Evolutionary conservation across 78 protist species (phyloP).

Genomic region (Guillardia theta): DNA sequence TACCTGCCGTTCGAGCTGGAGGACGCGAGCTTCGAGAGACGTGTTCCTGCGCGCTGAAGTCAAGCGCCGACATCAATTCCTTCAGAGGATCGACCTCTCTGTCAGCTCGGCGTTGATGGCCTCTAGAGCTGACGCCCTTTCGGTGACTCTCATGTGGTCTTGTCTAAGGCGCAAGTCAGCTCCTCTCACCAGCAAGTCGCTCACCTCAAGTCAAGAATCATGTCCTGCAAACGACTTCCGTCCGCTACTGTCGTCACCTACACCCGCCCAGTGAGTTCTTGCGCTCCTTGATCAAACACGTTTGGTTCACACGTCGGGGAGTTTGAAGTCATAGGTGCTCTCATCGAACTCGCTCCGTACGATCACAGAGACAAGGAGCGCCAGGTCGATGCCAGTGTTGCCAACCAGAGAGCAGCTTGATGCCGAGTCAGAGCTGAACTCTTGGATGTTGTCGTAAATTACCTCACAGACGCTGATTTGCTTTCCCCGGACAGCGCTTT

Average conservation of each 20-base stretch:
- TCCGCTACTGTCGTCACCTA: not conserved
- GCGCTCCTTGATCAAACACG: not conserved
- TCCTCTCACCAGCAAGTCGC: too few relatives aligned
- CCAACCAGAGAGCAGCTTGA: not conserved
- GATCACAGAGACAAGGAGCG: not conserved
- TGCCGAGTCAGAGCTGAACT: too few relatives aligned
- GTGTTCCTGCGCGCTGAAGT: not conserved
- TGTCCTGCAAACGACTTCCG: not conserved
- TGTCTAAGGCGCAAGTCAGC: too few relatives aligned
- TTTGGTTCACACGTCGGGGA: not conserved
- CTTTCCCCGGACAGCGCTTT: not conserved
- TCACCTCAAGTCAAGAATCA: not conserved
- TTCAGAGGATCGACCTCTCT: not conserved
- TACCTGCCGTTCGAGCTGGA: constrained; percentile 15
- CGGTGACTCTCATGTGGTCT: not conserved
- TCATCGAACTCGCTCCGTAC: constrained; percentile 15
- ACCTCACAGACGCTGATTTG: not conserved
- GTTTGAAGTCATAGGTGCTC: not conserved
- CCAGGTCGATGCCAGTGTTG: not conserved
- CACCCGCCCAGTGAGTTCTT: not conserved
- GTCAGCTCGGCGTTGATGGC: not conserved
- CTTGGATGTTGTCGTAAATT: too few relatives aligned
- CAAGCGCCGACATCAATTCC: not conserved
- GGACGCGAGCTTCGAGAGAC: not conserved
- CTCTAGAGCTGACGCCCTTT: not conserved